Evolutionary conservation across 345 rosid genomes (phyloP).

Genomic region (Salix koriyanagi): DNA sequence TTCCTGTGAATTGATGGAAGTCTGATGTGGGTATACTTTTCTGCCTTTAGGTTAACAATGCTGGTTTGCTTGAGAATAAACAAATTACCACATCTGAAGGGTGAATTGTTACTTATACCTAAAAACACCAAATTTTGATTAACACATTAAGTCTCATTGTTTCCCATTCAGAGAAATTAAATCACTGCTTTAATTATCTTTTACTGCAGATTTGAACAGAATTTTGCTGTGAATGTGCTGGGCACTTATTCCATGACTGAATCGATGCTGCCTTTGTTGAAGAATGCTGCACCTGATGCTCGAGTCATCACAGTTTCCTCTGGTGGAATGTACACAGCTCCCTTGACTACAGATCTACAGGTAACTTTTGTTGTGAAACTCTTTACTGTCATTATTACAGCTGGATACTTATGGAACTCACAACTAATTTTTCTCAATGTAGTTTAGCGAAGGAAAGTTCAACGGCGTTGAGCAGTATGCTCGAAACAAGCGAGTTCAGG

Average conservation of each 20-base stretch:
- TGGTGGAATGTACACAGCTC: conserved; percentile 80
- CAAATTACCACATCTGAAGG: conserved; percentile 67
- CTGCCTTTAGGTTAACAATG: conserved; percentile 69
- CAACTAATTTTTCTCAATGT: conserved; percentile 19
- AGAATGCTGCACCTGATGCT: conserved; percentile 77
- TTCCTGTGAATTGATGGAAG: neutral
- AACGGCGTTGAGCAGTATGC: conserved; percentile 66
- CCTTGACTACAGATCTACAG: conserved; percentile 80
- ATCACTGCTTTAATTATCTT: neutral
- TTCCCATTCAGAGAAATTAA: neutral
- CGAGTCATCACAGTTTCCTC: conserved; percentile 82
- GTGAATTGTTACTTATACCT: conserved; percentile 31
- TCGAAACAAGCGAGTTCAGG: conserved; percentile 87
- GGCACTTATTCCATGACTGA: conserved; percentile 78
- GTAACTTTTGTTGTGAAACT: conserved; percentile 20
- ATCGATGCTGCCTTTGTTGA: conserved; percentile 65
- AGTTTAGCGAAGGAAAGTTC: conserved; percentile 56
- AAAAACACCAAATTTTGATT: neutral
- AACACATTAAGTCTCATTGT: neutral
- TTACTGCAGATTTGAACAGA: conserved; percentile 58
- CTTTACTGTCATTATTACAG: neutral
- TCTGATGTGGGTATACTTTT: conserved; percentile 3
- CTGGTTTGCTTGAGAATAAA: conserved; percentile 68
- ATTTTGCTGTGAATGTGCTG: conserved; percentile 76
- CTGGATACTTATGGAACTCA: neutral